Evolutionary conservation across 768 basidiomycete genomes (phyloP).

Genomic region (Podaxis carcinomalis): DNA sequence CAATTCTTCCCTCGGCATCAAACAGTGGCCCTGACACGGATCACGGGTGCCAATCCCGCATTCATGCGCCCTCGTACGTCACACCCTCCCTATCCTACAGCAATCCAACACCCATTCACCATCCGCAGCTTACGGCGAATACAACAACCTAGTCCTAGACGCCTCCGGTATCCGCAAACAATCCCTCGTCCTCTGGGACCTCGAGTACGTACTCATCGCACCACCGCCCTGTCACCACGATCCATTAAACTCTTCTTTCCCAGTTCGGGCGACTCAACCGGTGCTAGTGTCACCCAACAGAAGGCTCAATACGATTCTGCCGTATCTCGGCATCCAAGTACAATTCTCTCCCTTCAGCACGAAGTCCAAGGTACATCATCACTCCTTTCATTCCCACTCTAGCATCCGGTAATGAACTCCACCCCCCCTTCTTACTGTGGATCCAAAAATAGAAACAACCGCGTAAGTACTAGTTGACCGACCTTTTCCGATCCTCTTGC

Average conservation of each 20-base stretch:
- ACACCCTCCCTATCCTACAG: not conserved
- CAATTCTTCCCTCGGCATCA: not conserved
- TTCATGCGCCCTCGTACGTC: constrained; percentile 35
- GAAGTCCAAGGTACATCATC: not conserved
- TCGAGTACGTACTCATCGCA: constrained; percentile 28
- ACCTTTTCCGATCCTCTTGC: not conserved
- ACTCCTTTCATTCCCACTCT: not conserved
- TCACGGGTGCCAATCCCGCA: constrained; percentile 31
- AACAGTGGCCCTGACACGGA: constrained; percentile 29
- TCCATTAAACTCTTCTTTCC: not conserved
- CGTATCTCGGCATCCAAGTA: not conserved
- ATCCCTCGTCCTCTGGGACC: constrained; percentile 32
- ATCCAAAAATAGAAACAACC: constrained; percentile 16
- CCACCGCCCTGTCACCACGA: not conserved
- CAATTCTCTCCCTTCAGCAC: not conserved
- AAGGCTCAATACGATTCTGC: not conserved
- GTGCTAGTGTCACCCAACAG: not conserved
- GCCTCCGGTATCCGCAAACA: constrained; percentile 29
- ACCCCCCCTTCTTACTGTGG: not conserved
- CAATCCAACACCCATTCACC: not conserved
- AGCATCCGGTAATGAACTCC: not conserved
- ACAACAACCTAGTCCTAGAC: constrained; percentile 31
- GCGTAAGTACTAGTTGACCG: constrained; percentile 12
- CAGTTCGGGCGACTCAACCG: not conserved
- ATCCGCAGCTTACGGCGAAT: constrained; percentile 33